phyloP scores from a whole-genome alignment of 805 yeast genomes.

The Wickerhamomyces strasburgensis region DNA sequence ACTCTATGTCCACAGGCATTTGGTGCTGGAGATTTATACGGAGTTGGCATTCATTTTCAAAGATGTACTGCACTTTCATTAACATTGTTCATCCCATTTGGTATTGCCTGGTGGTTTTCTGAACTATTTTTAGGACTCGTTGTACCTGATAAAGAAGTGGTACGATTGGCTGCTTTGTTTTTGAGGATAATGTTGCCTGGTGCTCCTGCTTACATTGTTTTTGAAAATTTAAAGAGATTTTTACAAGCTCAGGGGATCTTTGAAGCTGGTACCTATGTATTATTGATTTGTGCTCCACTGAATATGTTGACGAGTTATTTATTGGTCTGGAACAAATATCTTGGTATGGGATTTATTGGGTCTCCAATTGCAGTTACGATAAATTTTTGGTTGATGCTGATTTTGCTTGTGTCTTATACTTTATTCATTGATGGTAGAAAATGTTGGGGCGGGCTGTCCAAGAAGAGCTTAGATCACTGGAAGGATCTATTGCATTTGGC shows the following conservation, averaged over 20 bases:
- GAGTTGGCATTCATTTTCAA: conserved; percentile 73
- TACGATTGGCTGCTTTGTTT: conserved; percentile 51
- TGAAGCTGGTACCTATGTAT: conserved; percentile 74
- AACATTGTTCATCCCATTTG: conserved; percentile 40
- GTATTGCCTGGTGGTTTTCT: conserved; percentile 58
- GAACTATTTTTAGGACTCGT: conserved; percentile 36
- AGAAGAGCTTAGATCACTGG: conserved; percentile 40
- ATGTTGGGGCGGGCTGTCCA: conserved; percentile 32
- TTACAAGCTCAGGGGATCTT: conserved; percentile 84
- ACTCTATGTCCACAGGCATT: conserved; percentile 82
- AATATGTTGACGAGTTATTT: conserved; percentile 56
- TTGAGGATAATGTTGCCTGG: conserved; percentile 58
- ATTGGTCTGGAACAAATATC: conserved; percentile 55
- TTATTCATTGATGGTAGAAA: conserved; percentile 34
- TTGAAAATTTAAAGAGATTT: conserved; percentile 78
- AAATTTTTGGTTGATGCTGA: conserved; percentile 60
- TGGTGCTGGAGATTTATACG: conserved; percentile 65
- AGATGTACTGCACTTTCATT: conserved; percentile 54
- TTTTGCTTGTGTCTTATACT: conserved; percentile 50
- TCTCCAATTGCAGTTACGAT: conserved; percentile 69
- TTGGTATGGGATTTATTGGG: conserved; percentile 68
- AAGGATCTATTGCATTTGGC: conserved; percentile 55
- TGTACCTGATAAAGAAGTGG: conserved; percentile 51
- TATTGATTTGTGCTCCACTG: conserved; percentile 60
- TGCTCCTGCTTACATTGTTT: conserved; percentile 71